Conservation (phyloP, 1,284 basidiomycete species). For the Moniliella sp. region DNA sequence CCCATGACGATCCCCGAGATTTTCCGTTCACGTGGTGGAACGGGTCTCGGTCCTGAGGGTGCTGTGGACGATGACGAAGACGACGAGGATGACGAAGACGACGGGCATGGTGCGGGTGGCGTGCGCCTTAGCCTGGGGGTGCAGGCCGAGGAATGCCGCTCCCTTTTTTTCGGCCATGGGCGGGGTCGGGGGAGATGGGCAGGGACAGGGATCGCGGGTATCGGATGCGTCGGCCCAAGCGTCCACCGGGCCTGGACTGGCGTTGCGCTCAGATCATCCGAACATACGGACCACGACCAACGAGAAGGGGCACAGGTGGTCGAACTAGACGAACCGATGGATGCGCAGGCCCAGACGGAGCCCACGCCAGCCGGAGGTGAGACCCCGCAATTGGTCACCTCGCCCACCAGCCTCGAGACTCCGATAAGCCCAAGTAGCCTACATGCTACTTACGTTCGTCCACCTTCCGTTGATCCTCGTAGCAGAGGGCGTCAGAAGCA, state of each 20-base stretch:
- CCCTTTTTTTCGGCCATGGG: slow-evolving; percentile 19
- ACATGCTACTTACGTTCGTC: too few species aligned
- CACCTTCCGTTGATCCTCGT: too few species aligned
- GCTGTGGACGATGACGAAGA: too few species aligned
- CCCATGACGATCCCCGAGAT: slow-evolving; percentile 38
- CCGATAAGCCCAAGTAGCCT: too few species aligned
- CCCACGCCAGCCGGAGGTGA: too few species aligned
- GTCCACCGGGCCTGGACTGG: slow-evolving; percentile 20
- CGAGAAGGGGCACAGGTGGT: slow-evolving; percentile 23
- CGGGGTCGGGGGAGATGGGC: slow-evolving; percentile 13
- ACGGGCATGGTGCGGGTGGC: too few species aligned
- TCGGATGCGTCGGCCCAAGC: slow-evolving; percentile 18
- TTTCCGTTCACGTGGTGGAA: too few species aligned
- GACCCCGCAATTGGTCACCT: too few species aligned
- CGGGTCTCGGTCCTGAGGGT: too few species aligned
- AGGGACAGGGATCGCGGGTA: slow-evolving; percentile 5
- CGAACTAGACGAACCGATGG: slow-evolving; percentile 15
- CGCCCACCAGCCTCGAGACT: too few species aligned
- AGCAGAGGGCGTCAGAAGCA: too few species aligned
- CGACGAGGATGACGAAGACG: too few species aligned
- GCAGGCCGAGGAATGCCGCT: slow-evolving; percentile 17
- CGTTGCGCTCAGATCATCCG: slow-evolving; percentile 15
- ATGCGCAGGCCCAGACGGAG: slow-evolving; percentile 3
- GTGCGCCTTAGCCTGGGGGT: slow-evolving; percentile 5
- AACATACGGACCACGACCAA: slow-evolving; percentile 15